Base-by-base conservation (phyloP, 768 basidiomycete species). In the Chlorophyllum brunneum region DNA sequence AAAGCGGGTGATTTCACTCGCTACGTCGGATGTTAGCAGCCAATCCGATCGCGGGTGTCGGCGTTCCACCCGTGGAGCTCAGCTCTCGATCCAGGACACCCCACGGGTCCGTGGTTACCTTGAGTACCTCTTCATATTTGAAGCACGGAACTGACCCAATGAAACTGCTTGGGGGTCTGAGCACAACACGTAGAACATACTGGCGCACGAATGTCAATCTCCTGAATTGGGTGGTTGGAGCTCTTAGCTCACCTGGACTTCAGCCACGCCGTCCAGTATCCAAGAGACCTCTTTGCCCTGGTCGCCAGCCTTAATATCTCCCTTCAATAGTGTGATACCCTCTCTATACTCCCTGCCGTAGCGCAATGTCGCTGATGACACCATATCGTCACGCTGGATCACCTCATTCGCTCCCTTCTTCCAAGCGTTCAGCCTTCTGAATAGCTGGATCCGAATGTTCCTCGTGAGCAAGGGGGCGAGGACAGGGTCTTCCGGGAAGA, bases 1-100 rank as follows among this genome's bases (percentile, higher is more conserved):
- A 37, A 34, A 54, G 11, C n/a, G 15, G n/a, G 3, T 7, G 2
- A 31, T 22, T 10, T 52, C 42, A 52, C 16, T 24, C 24, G 34
- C 9, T 44, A n/a, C 48, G 57, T 31, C 62, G 42, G 22, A 62
- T 39, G 24, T 33, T 57, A 39, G 37, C 53, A 15, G 63, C 61
- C 44, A 75, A 59, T 8, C 70, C 74, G 29, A 76, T 59, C 2
- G 75, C 75, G 3, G 75, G 75, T 10, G 68, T 66, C 6, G 71
- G 70, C 15, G 62, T 58, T 1, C 71, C 73, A 13, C 69, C 72
- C 20, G 67, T 63, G 5, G 66, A 64, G 26, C 65, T 61, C 18
- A 73, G 51, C 54, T 75, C 75, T 38, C 64, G 64, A 37, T 71
- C 69, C 22, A 65, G 59, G 23, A 67, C 63, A 13, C 70, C 74